Base-by-base conservation (phyloP, 148 eudicot species). In the Oxyria digyna region DNA sequence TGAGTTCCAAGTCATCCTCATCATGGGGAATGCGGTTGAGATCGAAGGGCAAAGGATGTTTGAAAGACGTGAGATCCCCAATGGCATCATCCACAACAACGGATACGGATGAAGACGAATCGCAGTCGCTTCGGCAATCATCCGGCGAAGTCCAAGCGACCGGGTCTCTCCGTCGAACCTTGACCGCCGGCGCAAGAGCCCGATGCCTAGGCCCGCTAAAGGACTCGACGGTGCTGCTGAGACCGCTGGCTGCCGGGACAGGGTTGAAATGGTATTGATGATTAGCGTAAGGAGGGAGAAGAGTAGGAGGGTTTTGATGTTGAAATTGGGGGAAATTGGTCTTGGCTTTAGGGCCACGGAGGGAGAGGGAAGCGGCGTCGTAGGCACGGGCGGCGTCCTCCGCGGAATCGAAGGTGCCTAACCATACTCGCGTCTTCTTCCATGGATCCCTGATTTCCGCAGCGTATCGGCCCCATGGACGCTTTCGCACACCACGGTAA, bases 371-470 rank as follows among this genome's bases (percentile, higher is more conserved):
- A 24, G 91, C 91, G 45, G 81, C 74, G 69, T 86, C 91, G 77
- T 86, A 86, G 26, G 91, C 87, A 12, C 79, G 86, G 1, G 91
- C 91, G 6, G 91, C 91, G 24, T 76, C 87, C 46, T 71, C 83
- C 3, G 91, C 85, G 24, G 91, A 84, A 67, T 86, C 91, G 40
- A 86, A 86, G 48, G 91, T 83, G 46, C 91, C 91, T 6, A 86
- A 77, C 91, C 91, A 86, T 46, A 86, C 91, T 3, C 91, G 81
- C 4, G 86, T 73, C 67, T 84, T 84, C 80, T 86, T 84, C 80
- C 77, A 68, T 13, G 91, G 91, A 72, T 86, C 91, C 49, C 91
- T 72, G 78, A 86, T 86, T 85, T 86, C 91, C 23, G 91, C 87
- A 0, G 91, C 91, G 73, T 72, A 86, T 17, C 83, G 74, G 14